phyloP scores from a whole-genome alignment of 306 rosid genomes.

The Hippophae gyantsensis region DNA sequence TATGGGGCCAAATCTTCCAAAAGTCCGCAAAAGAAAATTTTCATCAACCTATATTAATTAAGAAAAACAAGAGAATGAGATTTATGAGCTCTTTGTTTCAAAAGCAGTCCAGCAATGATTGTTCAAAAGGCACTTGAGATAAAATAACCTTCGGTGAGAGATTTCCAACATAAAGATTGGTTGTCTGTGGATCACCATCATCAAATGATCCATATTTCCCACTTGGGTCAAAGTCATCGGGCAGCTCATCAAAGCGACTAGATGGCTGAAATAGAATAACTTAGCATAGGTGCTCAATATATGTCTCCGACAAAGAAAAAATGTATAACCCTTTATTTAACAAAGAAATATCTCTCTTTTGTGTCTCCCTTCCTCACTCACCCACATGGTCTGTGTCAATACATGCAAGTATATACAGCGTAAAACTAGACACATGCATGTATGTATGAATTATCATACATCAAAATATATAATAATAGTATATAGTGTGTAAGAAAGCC shows the following conservation, averaged over 20 bases:
- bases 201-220: slow-evolving; percentile 98
- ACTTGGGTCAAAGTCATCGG: slow-evolving; percentile 94
- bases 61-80: slow-evolving; percentile 16
- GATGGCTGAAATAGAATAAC: slow-evolving; percentile 35
- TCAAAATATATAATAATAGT: too few relatives aligned
- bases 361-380: too few relatives aligned
- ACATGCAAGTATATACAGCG: too few relatives aligned
- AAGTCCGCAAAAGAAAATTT: slow-evolving; percentile 93
- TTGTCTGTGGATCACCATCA: slow-evolving; percentile 99
- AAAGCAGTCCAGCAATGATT: slow-evolving; percentile 7
- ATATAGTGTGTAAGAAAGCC: too few relatives aligned
- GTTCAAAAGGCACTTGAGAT: not conserved
- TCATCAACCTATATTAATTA: slow-evolving; percentile 71
- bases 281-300: slow-evolving; percentile 14
- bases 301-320: slow-evolving; percentile 7
- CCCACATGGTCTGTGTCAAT: too few relatives aligned
- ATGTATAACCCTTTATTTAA: too few relatives aligned
- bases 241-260: slow-evolving; percentile 91
- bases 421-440: too few relatives aligned
- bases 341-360: too few relatives aligned
- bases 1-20: slow-evolving; percentile 99
- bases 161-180: slow-evolving; percentile 97
- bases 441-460: too few relatives aligned
- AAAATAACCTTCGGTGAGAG: slow-evolving; percentile 79
- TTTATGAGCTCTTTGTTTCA: slow-evolving; percentile 1